A percentile compares a stretch with the other conserved stretches of the same genome.
Conservation (phyloP, 805 yeast genomes). For the Ogataea polymorpha region DNA sequence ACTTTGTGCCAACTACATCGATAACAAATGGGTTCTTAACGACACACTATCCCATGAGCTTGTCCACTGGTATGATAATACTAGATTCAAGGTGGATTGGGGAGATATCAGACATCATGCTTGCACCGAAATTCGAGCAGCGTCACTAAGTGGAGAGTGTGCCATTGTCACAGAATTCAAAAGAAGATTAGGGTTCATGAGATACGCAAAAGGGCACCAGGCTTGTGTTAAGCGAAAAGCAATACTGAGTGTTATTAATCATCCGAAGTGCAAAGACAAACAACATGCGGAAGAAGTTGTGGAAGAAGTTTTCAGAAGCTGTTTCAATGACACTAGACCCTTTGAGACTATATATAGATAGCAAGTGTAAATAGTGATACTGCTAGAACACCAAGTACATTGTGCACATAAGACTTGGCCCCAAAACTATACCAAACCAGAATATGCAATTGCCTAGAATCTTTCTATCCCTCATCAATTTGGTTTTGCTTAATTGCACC, state of each 20-base stretch:
- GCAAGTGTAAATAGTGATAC: slow-evolving; percentile 6
- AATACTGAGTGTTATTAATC: slow-evolving; percentile 73
- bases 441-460: slow-evolving; percentile 77
- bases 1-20: slow-evolving; percentile 78
- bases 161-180: slow-evolving; percentile 81
- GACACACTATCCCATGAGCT: slow-evolving; percentile 91
- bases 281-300: slow-evolving; percentile 79
- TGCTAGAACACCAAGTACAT: slow-evolving; percentile 70
- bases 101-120: slow-evolving; percentile 87
- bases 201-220: slow-evolving; percentile 71
- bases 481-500: slow-evolving; percentile 59
- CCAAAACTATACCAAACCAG: slow-evolving; percentile 88
- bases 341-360: slow-evolving; percentile 85
- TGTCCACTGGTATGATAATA: slow-evolving; percentile 88
- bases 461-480: slow-evolving; percentile 50
- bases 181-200: slow-evolving; percentile 28
- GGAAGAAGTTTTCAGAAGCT: slow-evolving; percentile 85
- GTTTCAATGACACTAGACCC: slow-evolving; percentile 94
- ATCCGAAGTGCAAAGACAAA: slow-evolving; percentile 73
- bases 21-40: slow-evolving; percentile 75
- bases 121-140: slow-evolving; percentile 93
- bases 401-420: slow-evolving; percentile 86
- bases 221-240: slow-evolving; percentile 90
- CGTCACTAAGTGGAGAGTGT: slow-evolving; percentile 92
- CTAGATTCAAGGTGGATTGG: slow-evolving; percentile 87